phyloP scores from a whole-genome alignment of 1,284 basidiomycete genomes.

The Rhodofomes roseus region DNA sequence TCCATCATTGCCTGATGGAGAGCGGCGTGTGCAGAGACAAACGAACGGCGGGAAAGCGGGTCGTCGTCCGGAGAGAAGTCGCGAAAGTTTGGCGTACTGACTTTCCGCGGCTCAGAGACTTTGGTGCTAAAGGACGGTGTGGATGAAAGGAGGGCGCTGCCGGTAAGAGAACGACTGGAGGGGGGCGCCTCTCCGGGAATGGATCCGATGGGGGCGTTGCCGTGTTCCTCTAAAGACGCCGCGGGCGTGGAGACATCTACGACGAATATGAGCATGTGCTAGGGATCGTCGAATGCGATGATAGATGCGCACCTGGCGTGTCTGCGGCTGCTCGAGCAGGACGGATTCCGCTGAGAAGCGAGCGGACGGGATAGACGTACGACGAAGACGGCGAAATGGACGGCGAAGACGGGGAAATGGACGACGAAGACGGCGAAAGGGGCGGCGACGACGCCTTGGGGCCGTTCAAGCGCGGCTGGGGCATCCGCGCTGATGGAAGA shows the following conservation, averaged over 20 bases:
- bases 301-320: slow-evolving; percentile 9
- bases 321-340: slow-evolving; percentile 7
- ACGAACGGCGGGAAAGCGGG: slow-evolving; percentile 20
- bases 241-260: slow-evolving; percentile 7
- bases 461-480: too few species aligned
- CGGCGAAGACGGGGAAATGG: too few species aligned
- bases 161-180: neutral
- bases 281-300: neutral
- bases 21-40: slow-evolving; percentile 18
- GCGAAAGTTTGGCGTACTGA: slow-evolving; percentile 24
- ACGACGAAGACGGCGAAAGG: too few species aligned
- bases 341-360: slow-evolving; percentile 29
- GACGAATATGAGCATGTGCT: neutral
- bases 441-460: too few species aligned
- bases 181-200: slow-evolving; percentile 5
- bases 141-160: neutral
- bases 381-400: too few species aligned
- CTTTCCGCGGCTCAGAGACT: neutral
- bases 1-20: slow-evolving; percentile 9
- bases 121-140: neutral
- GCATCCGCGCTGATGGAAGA: too few species aligned
- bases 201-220: neutral
- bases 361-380: slow-evolving; percentile 31
- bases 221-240: neutral
- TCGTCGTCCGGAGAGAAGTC: slow-evolving; percentile 22